These are phyloP conservation scores for Eleusine indica DNA, from an alignment of 176 grass and related monocot genomes.

Conservation along the genomic window DNA sequence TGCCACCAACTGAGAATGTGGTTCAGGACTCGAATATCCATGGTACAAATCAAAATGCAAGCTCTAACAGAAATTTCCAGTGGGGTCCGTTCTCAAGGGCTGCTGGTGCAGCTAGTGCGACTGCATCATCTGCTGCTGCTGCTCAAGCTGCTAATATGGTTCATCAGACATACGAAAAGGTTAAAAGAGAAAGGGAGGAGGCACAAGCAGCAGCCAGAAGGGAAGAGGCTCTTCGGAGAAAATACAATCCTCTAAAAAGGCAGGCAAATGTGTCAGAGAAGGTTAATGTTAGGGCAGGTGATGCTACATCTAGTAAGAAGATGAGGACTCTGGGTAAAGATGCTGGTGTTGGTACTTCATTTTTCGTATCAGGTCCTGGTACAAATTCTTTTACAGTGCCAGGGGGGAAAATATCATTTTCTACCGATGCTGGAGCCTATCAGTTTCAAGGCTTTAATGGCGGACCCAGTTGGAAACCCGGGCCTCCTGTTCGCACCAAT, in stretches of 20 bases:
- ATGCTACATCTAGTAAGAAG: slow-evolving; percentile 26
- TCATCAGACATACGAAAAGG: slow-evolving; percentile 63
- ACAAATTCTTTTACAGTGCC: slow-evolving; percentile 22
- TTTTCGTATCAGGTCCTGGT: not conserved
- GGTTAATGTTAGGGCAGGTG: not conserved
- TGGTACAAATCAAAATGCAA: slow-evolving; percentile 40
- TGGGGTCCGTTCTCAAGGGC: slow-evolving; percentile 63
- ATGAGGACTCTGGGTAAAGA: slow-evolving; percentile 25
- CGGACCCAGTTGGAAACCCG: slow-evolving; percentile 27
- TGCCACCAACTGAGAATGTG: slow-evolving; percentile 27
- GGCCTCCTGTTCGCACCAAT: not conserved
- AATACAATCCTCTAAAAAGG: slow-evolving; percentile 58
- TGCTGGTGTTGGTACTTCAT: slow-evolving; percentile 13
- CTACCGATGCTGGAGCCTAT: not conserved
- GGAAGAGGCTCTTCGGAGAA: slow-evolving; percentile 55
- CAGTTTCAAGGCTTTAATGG: slow-evolving; percentile 30
- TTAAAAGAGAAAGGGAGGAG: slow-evolving; percentile 55
- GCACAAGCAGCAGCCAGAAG: slow-evolving; percentile 55
- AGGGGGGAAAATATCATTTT: slow-evolving; percentile 7
- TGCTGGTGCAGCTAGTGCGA: slow-evolving; percentile 63
- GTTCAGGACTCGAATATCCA: slow-evolving; percentile 32
- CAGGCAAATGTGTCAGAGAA: slow-evolving; percentile 34
- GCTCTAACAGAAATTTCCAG: slow-evolving; percentile 36
- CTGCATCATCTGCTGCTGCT: slow-evolving; percentile 61
- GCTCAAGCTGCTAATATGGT: slow-evolving; percentile 62